Base-by-base conservation (phyloP, 192 early-diverging fungal species). In the Allomyces macrogynus region DNA sequence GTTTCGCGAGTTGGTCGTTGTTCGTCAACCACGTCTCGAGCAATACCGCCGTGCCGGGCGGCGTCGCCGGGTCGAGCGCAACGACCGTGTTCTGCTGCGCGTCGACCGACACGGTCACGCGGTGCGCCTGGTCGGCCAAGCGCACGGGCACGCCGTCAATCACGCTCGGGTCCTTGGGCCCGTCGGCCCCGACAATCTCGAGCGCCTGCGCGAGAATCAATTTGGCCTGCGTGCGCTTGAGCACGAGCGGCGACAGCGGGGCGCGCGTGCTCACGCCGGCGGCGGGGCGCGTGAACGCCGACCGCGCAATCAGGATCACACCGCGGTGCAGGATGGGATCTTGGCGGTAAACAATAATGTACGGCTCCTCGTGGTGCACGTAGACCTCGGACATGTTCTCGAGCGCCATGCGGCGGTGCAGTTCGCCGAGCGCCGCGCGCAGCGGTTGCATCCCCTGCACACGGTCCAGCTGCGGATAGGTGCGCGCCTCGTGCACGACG, bases 331-430 rank as follows among this genome's bases (percentile, higher is more conserved):
- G 89, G 26, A 87, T 77, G 11, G 96, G 91, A 68, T 96, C 90
- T 63, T 93, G 78, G 20, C 96, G 81, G 69, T 99, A 94, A 0
- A 99, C 83, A 12, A 90, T 88, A 40, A 97, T 88, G 63, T 87
- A 95, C 78, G 94, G 90, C 67, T 85, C 84, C 70, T 97, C 94
- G 61, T 97, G 93, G 71, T 97, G 86, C 24, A 99, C 93, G 76
- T 99, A 92, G 22, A 92, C 87, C 67, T 99, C 96, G 14, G 78
- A 79, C 73, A 82, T 96, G 9, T 87, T 87, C 65, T 91, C 77
- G 32, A 85, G 69, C 0, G 92, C 85, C 80, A 99, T 83, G 64
- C 91, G 84, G 11, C 76, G 70, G 71, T 97, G 96, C 49, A 94
- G 73, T 40, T 67, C 70, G 69, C 26, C 74, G 74, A 60, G 80